Evolutionary conservation across 208 protist genomes (phyloP).

Genomic region (Vickermania spadyakhi): DNA sequence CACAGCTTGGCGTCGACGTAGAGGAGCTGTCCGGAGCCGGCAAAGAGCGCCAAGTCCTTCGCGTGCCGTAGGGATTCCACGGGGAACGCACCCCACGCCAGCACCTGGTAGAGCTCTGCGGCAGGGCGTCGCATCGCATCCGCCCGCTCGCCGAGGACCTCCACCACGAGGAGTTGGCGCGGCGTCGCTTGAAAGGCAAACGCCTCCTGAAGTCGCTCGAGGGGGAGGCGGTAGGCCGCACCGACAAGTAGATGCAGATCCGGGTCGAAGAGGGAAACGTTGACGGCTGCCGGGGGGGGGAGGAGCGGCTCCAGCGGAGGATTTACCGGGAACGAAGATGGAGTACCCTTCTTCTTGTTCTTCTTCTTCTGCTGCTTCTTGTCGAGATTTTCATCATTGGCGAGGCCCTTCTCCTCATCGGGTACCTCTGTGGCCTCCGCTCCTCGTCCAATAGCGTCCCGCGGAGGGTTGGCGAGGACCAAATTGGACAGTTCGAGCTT

Average conservation of each 20-base stretch:
- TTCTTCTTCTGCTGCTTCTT: background rate
- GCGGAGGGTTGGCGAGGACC: background rate
- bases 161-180: conserved; percentile 50
- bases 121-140: background rate
- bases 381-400: background rate
- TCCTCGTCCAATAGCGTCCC: too few relatives aligned
- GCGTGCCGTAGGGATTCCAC: conserved; percentile 18
- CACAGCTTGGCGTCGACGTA: conserved; percentile 39
- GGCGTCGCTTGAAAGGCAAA: conserved; percentile 49
- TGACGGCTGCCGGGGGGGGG: conserved; percentile 19
- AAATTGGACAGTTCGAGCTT: conserved; percentile 10
- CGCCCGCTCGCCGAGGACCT: conserved; percentile 28
- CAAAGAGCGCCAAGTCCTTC: conserved; percentile 18
- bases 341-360: conserved; percentile 15
- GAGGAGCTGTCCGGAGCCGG: conserved; percentile 69
- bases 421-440: too few relatives aligned
- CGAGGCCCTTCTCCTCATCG: too few relatives aligned
- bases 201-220: conserved; percentile 15
- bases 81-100: conserved; percentile 43
- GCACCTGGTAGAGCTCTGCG: conserved; percentile 23
- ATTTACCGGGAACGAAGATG: conserved; percentile 1
- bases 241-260: conserved; percentile 48
- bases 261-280: conserved; percentile 64
- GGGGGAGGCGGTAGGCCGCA: conserved; percentile 42
- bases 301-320: conserved; percentile 12